Evolutionary conservation across 495 filamentous ascomycete genomes (phyloP), one percentile per base, ranked within the genome.

Genomic region (Penicillium cinerascens): DNA sequence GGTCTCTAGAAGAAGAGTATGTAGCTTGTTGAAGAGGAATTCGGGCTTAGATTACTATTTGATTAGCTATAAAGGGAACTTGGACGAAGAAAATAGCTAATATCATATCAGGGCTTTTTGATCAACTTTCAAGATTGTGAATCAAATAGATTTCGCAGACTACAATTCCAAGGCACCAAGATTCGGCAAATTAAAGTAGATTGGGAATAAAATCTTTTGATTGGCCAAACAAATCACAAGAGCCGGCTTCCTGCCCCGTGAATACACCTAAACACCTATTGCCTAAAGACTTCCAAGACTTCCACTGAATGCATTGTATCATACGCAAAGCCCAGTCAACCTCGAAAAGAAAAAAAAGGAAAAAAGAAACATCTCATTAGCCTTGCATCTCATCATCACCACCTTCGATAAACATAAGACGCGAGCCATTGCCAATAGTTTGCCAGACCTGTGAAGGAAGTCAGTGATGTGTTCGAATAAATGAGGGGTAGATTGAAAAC

Each of bases 401-500:
- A 36, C 76, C 75, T 40, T 84, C 82, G 48, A 88, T 77, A 65
- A 97, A 97, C 21, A 97, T 82, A 47, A 98, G 76, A 46, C 91
- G 82, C 6, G 87, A 89, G 10, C 91, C 91, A 55, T 92, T 87
- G 39, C 84, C 88, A 42, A 87, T 82, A 29, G 92, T 91, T 85
- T 97, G 95, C 93, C 93, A 97, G 55, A 96, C 84, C 91, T 96
- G 51, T 56, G 51, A 10, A 47, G 36, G 26, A 42, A 44, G 51
- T 64, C 54, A 72, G 57, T 60, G 47, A 38, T 45, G 27, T 25
- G 13, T 38, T 37, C 38, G 6, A 1, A 47, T 47, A 26, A 33
- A 42, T 55, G 21, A 17, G 6, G 6, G 52, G 47, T 16, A 13
- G n/a, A 44, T 39, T 42, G 6, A 41, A 33, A 47, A 86, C 91